Evolutionary conservation across 805 yeast species (phyloP).

Genomic region (Ogataea saltuana): DNA sequence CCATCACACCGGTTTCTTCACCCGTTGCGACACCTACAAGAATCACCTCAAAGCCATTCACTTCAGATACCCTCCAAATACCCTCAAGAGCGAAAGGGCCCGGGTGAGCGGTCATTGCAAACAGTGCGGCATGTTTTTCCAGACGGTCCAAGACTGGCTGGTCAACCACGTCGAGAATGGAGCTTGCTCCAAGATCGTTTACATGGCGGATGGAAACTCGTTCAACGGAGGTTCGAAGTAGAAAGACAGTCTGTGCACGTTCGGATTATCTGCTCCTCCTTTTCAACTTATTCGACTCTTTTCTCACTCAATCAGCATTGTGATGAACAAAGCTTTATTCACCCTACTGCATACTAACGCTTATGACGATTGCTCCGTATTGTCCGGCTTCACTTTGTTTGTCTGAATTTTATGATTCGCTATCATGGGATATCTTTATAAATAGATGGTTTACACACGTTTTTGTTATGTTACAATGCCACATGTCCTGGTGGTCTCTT

Average conservation of each 20-base stretch:
- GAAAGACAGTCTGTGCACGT: no score
- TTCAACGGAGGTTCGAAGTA: conserved; percentile 1
- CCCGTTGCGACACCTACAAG: conserved; percentile 88
- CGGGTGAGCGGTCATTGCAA: conserved; percentile 74
- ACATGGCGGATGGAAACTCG: not conserved
- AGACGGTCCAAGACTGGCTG: conserved; percentile 79
- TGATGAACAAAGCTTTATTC: no score
- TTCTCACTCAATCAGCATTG: no score
- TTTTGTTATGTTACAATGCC: not conserved
- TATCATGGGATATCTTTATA: conserved; percentile 4
- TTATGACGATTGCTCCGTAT: not conserved
- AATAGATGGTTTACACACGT: not conserved
- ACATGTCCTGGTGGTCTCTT: no score
- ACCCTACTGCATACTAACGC: conserved; percentile 1
- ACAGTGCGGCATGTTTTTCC: conserved; percentile 67
- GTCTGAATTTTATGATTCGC: conserved; percentile 2
- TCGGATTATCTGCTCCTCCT: no score
- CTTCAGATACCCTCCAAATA: conserved; percentile 84
- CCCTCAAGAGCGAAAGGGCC: conserved; percentile 72
- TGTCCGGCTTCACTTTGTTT: no score
- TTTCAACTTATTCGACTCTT: no score
- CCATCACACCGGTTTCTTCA: conserved; percentile 82
- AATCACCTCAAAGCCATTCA: conserved; percentile 90
- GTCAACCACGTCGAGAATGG: conserved; percentile 63
- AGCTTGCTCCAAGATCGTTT: conserved; percentile 34